Conservation (phyloP, 352 stramenopile species). For the Globisporangium cederbergense region DNA sequence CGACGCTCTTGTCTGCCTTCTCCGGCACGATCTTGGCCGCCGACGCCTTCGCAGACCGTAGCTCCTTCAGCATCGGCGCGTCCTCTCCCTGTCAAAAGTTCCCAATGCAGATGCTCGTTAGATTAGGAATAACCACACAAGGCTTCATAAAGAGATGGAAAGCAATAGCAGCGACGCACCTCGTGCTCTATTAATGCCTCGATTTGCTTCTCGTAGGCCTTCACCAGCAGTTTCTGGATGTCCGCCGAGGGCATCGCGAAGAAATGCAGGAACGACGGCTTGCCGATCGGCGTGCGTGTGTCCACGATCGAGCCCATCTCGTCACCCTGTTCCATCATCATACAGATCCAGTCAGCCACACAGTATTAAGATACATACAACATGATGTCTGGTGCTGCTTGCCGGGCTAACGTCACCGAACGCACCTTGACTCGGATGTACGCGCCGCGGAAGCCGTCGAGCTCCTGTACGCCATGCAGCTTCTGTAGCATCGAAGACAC, state of each 20-base stretch:
- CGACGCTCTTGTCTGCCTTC: constrained; percentile 66
- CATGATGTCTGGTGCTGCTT: too few relatives aligned
- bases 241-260: constrained; percentile 72
- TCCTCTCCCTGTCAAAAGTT: constrained; percentile 26
- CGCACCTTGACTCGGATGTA: constrained; percentile 79
- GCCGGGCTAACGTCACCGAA: neutral
- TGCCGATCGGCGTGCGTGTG: constrained; percentile 57
- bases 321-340: constrained; percentile 40
- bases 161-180: neutral
- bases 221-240: constrained; percentile 67
- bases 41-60: constrained; percentile 47
- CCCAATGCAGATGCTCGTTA: neutral
- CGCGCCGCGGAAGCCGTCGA: constrained; percentile 75
- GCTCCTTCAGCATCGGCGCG: constrained; percentile 62
- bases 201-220: constrained; percentile 86
- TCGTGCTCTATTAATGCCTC: constrained; percentile 61
- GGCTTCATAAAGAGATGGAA: neutral
- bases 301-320: constrained; percentile 85
- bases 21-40: constrained; percentile 54
- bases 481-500: constrained; percentile 28
- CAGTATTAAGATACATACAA: neutral
- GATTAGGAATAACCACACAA: neutral
- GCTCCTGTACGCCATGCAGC: constrained; percentile 67
- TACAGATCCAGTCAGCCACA: neutral
- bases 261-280: constrained; percentile 84